Percentiles rank a stretch among this genome's conserved stretches.
Conservation (phyloP, 352 stramenopile genomes). For the Phytophthora citrophthora region DNA sequence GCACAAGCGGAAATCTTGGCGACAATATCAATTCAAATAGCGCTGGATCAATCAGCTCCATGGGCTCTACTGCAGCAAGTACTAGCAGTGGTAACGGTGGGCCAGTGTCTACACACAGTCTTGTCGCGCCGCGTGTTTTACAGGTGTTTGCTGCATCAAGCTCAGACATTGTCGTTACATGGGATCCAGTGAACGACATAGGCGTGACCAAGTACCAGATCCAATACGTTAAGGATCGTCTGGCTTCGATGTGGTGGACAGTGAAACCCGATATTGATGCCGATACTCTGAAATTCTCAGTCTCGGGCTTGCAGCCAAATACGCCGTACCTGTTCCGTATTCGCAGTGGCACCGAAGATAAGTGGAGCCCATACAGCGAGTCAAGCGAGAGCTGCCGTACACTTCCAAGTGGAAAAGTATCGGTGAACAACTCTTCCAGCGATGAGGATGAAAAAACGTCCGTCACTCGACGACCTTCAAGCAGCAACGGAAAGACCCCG, state of each 20-base stretch:
- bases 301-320: slow-evolving; percentile 64
- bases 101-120: slow-evolving; percentile 5
- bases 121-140: slow-evolving; percentile 57
- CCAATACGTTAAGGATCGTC: slow-evolving; percentile 81
- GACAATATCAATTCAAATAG: slow-evolving; percentile 25
- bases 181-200: slow-evolving; percentile 69
- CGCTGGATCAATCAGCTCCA: slow-evolving; percentile 25
- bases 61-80: slow-evolving; percentile 24
- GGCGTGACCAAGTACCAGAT: slow-evolving; percentile 77
- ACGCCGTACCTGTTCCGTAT: slow-evolving; percentile 80
- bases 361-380: slow-evolving; percentile 83
- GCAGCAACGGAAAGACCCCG: slow-evolving; percentile 13
- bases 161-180: slow-evolving; percentile 75
- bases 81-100: slow-evolving; percentile 16
- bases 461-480: slow-evolving; percentile 1
- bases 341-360: slow-evolving; percentile 58
- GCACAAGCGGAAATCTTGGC: slow-evolving; percentile 1
- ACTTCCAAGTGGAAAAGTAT: slow-evolving; percentile 13
- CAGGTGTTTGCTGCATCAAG: slow-evolving; percentile 61
- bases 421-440: slow-evolving; percentile 18
- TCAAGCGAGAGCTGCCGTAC: slow-evolving; percentile 72
- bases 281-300: slow-evolving; percentile 59
- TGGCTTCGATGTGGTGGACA: slow-evolving; percentile 84
- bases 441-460: slow-evolving; percentile 30
- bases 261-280: slow-evolving; percentile 68